Base-by-base conservation (phyloP, 2,329 filamentous ascomycete species). In the Trichoderma sp. region DNA sequence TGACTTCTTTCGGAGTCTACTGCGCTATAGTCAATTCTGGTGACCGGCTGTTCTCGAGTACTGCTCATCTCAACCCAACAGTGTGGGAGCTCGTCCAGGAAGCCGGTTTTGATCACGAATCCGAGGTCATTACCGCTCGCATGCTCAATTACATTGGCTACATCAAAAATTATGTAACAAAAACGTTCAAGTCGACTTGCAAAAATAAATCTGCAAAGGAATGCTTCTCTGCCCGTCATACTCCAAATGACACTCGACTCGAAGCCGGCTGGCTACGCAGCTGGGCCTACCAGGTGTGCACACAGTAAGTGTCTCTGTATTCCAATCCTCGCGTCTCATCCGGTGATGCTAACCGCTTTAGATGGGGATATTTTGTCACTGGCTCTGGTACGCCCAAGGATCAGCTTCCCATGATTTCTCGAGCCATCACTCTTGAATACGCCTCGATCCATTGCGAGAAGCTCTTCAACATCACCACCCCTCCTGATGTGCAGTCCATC, bases 331-430 rank as follows among this genome's bases (percentile, higher is more conserved):
- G 4, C 1, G 11, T 56, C 29, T 14, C 5, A 19, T 31, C n/a
- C 2, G n/a, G 21, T 37, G 27, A 27, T 43, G 24, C 63, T 66
- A 5, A 66, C 29, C 27, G 5, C 29, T 4, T 19, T 58, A 86
- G 88, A 84, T 96, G 92, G 92, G 93, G 92, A 11, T 96, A 88
- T 79, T 87, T 94, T 61, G 87, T 90, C 72, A 93, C 91, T 0
- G 92, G 93, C 59, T 89, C 88, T 5, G 87, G 89, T 31, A 88
- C 89, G 0, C 92, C 92, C 0, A 74, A 81, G 0, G 81, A 87
- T 69, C 85, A 89, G 66, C 84, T 90, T 1, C 90, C 93, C 0
- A 79, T 96, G 6, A 83, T 96, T 61, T 95, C 92, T 0, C 89
- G 93, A 16, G 83, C 88, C 4, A 83, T 93, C 43, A 86, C 89